A percentile compares a stretch with the other conserved stretches of the same genome.
Evolutionary conservation across 108 stramenopile species (phyloP).

Genomic region (Fistulifera pelliculosa): DNA sequence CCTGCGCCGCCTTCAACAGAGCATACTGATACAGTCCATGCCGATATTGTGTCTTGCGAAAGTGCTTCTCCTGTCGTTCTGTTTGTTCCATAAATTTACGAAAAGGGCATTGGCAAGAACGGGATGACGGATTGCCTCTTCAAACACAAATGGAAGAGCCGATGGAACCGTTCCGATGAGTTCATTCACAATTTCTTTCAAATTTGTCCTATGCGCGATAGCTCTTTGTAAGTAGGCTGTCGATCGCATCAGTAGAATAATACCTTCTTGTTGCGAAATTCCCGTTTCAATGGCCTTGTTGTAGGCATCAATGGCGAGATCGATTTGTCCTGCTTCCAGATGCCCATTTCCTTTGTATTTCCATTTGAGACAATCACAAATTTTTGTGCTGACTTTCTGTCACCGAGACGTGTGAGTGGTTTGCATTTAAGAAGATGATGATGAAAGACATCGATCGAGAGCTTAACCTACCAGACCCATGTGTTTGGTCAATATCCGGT

Average conservation of each 20-base stretch:
- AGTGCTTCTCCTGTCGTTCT: conserved; percentile 34
- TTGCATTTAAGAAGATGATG: background rate
- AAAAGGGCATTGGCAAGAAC: conserved; percentile 34
- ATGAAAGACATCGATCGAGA: background rate
- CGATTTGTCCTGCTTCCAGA: conserved; percentile 44
- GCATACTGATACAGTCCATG: conserved; percentile 79
- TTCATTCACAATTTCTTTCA: conserved; percentile 36
- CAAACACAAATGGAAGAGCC: conserved; percentile 34
- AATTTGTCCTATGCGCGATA: conserved; percentile 32
- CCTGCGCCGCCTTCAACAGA: conserved; percentile 59
- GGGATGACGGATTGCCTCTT: conserved; percentile 28
- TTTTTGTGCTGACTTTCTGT: conserved; percentile 32
- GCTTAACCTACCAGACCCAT: conserved; percentile 45
- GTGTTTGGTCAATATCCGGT: conserved; percentile 67
- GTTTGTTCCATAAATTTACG: conserved; percentile 31
- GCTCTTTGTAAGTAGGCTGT: conserved; percentile 56
- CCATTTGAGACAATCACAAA: conserved; percentile 63
- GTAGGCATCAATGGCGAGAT: conserved; percentile 55
- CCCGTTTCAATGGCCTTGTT: conserved; percentile 35
- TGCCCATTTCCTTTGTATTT: conserved; percentile 70
- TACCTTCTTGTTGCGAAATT: conserved; percentile 32
- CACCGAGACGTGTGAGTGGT: background rate
- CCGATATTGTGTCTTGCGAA: conserved; percentile 52
- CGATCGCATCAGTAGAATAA: conserved; percentile 53
- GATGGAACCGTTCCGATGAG: conserved; percentile 36